phyloP scores from a whole-genome alignment of 2,329 filamentous ascomycete genomes.

The Apiospora koreana region DNA sequence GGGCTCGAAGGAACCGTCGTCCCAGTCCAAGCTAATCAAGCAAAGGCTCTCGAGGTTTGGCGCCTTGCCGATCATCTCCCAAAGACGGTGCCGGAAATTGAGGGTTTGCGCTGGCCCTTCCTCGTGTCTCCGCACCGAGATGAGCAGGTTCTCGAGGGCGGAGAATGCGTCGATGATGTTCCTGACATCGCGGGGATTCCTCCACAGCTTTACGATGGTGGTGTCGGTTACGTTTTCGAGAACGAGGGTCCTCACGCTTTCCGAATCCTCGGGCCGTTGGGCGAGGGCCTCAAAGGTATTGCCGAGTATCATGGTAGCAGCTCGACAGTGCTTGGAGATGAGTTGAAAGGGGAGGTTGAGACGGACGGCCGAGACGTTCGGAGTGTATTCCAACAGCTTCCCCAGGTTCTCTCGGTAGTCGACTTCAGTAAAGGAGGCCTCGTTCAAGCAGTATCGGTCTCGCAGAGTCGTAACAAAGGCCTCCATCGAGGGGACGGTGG shows the following conservation, averaged over 20 bases:
- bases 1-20: conserved; percentile 37
- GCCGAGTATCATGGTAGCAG: conserved; percentile 52
- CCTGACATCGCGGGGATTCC: conserved; percentile 51
- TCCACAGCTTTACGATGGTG: conserved; percentile 49
- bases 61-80: conserved; percentile 51
- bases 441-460: conserved; percentile 49
- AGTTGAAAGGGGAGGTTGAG: conserved; percentile 54
- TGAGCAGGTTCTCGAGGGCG: conserved; percentile 44
- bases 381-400: conserved; percentile 45
- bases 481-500: conserved; percentile 46
- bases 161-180: conserved; percentile 47
- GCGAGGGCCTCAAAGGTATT: conserved; percentile 52
- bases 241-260: conserved; percentile 45
- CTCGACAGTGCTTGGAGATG: conserved; percentile 44
- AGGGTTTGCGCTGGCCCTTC: conserved; percentile 33
- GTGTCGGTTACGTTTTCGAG: conserved; percentile 52
- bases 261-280: conserved; percentile 44
- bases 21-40: conserved; percentile 46
- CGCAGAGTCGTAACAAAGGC: conserved; percentile 45
- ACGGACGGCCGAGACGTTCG: conserved; percentile 46
- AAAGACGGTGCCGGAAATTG: conserved; percentile 47
- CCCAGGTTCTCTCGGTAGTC: conserved; percentile 46
- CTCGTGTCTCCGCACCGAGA: conserved; percentile 49
- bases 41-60: conserved; percentile 47
- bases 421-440: conserved; percentile 48